phyloP scores from a whole-genome alignment of 208 protist genomes.

The Wallacemonas sp. region DNA sequence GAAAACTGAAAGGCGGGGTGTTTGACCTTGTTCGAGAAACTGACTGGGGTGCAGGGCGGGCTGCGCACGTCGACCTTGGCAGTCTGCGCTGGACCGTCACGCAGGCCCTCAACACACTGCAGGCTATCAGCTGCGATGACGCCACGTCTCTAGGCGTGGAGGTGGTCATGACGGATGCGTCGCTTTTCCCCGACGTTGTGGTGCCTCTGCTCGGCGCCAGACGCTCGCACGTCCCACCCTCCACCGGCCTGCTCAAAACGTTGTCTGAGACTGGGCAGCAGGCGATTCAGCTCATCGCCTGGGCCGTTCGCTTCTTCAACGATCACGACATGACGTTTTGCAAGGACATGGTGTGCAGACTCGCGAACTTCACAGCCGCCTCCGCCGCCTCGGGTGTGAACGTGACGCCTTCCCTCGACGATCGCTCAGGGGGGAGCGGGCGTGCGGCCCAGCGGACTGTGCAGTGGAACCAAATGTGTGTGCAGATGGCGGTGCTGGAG shows the following conservation, averaged over 20 bases:
- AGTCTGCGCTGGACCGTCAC: conserved; percentile 55
- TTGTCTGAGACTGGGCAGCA: conserved; percentile 1
- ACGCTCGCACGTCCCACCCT: background rate
- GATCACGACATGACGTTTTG: conserved; percentile 21
- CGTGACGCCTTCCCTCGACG: background rate
- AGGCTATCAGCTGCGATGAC: conserved; percentile 23
- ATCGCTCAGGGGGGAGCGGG: background rate
- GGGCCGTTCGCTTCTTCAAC: conserved; percentile 16
- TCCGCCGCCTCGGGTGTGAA: background rate
- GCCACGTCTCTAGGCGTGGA: conserved; percentile 8
- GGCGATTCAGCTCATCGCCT: conserved; percentile 19
- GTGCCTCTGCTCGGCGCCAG: background rate
- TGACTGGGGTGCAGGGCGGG: conserved; percentile 26
- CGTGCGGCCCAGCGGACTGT: background rate
- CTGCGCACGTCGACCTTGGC: conserved; percentile 32
- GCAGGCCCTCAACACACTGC: conserved; percentile 62
- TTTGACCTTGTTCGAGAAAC: conserved; percentile 32
- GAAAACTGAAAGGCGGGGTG: conserved; percentile 29
- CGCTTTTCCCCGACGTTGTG: conserved; percentile 24
- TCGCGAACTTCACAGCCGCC: background rate
- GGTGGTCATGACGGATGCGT: conserved; percentile 11
- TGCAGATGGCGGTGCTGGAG: conserved; percentile 6
- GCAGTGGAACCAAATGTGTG: conserved; percentile 11
- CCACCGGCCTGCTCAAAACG: background rate
- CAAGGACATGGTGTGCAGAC: conserved; percentile 6